Evolutionary conservation across 1,284 basidiomycete genomes (phyloP).

Genomic region (Puccinia horiana): DNA sequence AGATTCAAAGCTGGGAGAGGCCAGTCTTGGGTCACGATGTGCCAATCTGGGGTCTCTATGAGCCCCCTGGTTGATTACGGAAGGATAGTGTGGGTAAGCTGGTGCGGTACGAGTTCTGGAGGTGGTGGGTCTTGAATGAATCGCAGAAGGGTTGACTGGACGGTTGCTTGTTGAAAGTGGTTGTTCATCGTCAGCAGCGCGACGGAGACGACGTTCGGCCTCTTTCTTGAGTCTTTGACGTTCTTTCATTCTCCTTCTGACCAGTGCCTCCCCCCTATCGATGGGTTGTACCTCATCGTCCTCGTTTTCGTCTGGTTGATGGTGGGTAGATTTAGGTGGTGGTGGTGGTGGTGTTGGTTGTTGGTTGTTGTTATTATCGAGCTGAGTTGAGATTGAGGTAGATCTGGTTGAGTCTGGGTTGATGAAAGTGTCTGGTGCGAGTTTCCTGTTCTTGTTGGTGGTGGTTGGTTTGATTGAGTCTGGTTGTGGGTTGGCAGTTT

Average conservation of each 20-base stretch:
- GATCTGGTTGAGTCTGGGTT: constrained; percentile 10
- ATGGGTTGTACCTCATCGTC: constrained; percentile 62
- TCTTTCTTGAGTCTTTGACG: constrained; percentile 58
- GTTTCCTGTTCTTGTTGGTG: constrained; percentile 5
- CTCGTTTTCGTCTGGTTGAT: constrained; percentile 48
- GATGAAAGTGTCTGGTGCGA: constrained; percentile 11
- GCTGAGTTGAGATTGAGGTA: constrained; percentile 8
- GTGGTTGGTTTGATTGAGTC: not conserved
- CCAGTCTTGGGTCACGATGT: constrained; percentile 8
- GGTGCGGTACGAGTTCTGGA: constrained; percentile 32
- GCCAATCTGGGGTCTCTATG: not conserved
- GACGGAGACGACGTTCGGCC: constrained; percentile 44
- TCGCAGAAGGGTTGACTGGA: not conserved
- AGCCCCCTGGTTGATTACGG: not conserved
- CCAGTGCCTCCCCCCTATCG: constrained; percentile 65
- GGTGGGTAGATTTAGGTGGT: constrained; percentile 28
- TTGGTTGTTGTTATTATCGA: not conserved
- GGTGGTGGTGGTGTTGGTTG: constrained; percentile 30
- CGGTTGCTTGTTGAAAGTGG: constrained; percentile 19
- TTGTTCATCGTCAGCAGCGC: constrained; percentile 44
- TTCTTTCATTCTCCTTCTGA: constrained; percentile 63
- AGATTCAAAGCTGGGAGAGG: constrained; percentile 25
- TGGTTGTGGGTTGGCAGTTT: not conserved
- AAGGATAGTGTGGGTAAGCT: not conserved
- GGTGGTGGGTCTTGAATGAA: constrained; percentile 27